Evolutionary conservation across 768 basidiomycete genomes (phyloP), one percentile per base, ranked within the genome.

Genomic region (Termitomyces sp.): DNA sequence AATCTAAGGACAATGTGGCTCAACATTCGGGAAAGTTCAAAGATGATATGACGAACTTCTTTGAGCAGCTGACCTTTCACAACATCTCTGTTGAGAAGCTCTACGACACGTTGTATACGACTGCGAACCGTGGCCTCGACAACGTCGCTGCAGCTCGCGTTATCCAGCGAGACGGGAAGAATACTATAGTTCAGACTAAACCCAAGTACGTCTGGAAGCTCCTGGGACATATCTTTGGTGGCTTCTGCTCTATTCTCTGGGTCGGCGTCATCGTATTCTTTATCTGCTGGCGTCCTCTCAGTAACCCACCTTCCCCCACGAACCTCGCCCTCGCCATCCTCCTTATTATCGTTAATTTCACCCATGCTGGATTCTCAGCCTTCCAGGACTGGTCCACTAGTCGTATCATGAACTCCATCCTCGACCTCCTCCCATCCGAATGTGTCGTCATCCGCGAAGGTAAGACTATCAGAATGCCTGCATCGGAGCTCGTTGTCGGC

Each of bases 341-440:
- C 14, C 30, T 59, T 26, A 30, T 62, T 13, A 1, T 62, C 18
- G 58, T 59, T 8, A 60, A 59, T 3, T 13, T 57, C 14, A 39
- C 42, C 12, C 58, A 59, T 30, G 62, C 62, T 8, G 37, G 44
- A 4, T 59, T 63, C 34, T 63, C 55, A 22, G 60, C 53, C 40
- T 53, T 52, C 33, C 51, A 58, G 22, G 57, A 61, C 33, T 61
- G 59, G 63, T 57, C 55, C n/a, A 62, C 59, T 22, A 46, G 49
- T 13, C 58, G 58, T 24, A 50, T 62, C 40, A 62, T 62, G 62
- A 62, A 62, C 10, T 62, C 62, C 20, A 62, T 62, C 26, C 55
- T 59, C 13, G 47, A 60, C 27, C 62, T 62, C 20, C 58, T 62
- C 22, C 55, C 62, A n/a, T 40, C 58, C 3, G 58, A 63, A 52